phyloP scores from a whole-genome alignment of 345 rosid genomes.

The Linum trigynum region DNA sequence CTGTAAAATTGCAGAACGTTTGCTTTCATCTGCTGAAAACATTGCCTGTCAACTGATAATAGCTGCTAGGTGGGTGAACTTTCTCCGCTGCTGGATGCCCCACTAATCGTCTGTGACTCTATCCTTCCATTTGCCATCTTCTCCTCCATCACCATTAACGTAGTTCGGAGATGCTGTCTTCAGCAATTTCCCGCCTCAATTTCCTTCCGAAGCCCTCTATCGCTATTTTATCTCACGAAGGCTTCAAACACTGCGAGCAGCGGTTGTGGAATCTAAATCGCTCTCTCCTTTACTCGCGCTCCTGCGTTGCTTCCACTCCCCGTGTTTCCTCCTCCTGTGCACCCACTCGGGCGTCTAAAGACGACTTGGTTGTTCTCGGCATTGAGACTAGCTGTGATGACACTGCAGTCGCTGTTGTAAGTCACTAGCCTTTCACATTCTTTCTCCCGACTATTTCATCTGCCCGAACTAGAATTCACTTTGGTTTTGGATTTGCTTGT shows the following conservation, averaged over 20 bases:
- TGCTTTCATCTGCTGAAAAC: no score
- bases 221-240: conserved; percentile 8
- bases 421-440: conserved; percentile 6
- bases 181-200: conserved; percentile 40
- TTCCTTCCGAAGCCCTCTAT: conserved; percentile 21
- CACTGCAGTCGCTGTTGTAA: conserved; percentile 92
- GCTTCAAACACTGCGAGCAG: conserved; percentile 9
- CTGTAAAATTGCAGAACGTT: no score
- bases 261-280: conserved; percentile 12
- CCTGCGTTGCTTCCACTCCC: conserved; percentile 10
- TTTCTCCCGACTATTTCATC: background rate
- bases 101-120: no score
- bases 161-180: conserved; percentile 15
- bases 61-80: no score
- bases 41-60: no score
- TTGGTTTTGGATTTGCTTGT: conserved; percentile 2
- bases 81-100: no score
- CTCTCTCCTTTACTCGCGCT: conserved; percentile 13
- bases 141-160: background rate
- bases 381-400: conserved; percentile 96
- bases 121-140: conserved; percentile 15
- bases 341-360: conserved; percentile 11
- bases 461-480: background rate
- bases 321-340: conserved; percentile 6
- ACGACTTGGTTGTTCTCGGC: conserved; percentile 71